A percentile compares a stretch with the other conserved stretches of the same genome.
phyloP scores from a whole-genome alignment of 805 yeast genomes.

The Priceomyces haplophilus region DNA sequence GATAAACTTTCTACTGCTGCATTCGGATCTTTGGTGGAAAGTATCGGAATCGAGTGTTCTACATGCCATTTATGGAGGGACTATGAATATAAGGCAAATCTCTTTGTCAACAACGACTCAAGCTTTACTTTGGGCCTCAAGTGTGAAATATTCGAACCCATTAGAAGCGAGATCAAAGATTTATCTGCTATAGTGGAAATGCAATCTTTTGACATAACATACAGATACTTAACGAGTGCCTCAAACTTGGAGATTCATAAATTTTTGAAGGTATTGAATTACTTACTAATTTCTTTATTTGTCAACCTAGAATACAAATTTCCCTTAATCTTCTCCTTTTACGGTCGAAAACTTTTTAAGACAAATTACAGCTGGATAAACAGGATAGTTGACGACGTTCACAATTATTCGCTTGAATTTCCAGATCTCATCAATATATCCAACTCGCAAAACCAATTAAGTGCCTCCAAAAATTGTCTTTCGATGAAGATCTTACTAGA shows the following conservation, averaged over 20 bases:
- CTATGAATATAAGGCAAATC: conserved; percentile 8
- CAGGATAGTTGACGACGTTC: conserved; percentile 8
- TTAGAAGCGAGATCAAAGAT: conserved; percentile 3
- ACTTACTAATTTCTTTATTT: conserved; percentile 19
- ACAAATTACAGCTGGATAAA: conserved; percentile 17
- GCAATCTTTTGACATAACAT: not conserved
- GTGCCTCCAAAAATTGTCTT: not conserved
- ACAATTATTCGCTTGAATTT: not conserved
- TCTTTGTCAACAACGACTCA: conserved; percentile 7
- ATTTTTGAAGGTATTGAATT: conserved; percentile 17
- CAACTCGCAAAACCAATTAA: not conserved
- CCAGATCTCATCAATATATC: not conserved
- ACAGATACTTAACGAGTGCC: conserved; percentile 3
- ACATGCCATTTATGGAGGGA: conserved; percentile 9
- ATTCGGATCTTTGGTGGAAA: conserved; percentile 12
- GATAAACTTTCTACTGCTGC: conserved; percentile 2
- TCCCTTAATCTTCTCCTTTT: conserved; percentile 31
- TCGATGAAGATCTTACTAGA: conserved; percentile 1
- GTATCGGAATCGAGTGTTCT: conserved; percentile 7
- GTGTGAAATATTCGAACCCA: conserved; percentile 9
- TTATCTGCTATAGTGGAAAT: not conserved
- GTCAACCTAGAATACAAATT: conserved; percentile 25
- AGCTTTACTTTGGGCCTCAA: conserved; percentile 8
- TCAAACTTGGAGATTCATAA: conserved; percentile 5
- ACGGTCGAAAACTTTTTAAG: conserved; percentile 24